Base-by-base conservation (phyloP, 495 filamentous ascomycete species). In the Talaromyces borbonicus region DNA sequence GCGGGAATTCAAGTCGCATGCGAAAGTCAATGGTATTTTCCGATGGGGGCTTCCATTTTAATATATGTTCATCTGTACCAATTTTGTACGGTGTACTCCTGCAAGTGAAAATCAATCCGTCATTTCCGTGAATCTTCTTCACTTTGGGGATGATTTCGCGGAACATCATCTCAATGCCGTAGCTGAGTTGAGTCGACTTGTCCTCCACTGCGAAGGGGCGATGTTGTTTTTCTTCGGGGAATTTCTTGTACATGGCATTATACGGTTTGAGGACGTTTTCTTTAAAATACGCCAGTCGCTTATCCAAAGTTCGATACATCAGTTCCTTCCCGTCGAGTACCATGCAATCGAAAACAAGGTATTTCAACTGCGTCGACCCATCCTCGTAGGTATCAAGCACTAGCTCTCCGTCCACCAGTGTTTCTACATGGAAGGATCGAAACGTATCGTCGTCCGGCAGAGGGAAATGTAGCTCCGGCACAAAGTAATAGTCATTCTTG, bases 21-120 rank as follows among this genome's bases (percentile, higher is more conserved):
- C 82, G 74, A 60, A 96, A 96, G 58, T 98, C 92, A 49, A 98
- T 75, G 1, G 87, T 89, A 63, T 98, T 98, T 55, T 98, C 92
- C 20, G 81, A 65, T 4, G 83, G 83, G 1, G 90, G 86, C 59
- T 98, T 98, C 92, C 92, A 98, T 64, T 98, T 98, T 18, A 98
- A 71, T 50, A 95, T 96, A 55, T 90, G 82, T 31, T 77, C 75
- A 60, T 98, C 92, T 5, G 92, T 97, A 51, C 92, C 92, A 45
- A 81, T 83, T 52, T 79, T 78, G 68, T 98, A 98, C 1, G 83
- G 78, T 23, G 81, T 84, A 50, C 73, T 82, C 45, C 86, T 80
- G 59, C 90, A 94, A 26, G 92, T 96, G 68, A 98, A 98, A 57
- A 98, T 93, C 15, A 98, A 73, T 22, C 92, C 92, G 62, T 98